phyloP scores from a whole-genome alignment of 1,139 yeast species.

The Blastobotrys ciferrii region DNA sequence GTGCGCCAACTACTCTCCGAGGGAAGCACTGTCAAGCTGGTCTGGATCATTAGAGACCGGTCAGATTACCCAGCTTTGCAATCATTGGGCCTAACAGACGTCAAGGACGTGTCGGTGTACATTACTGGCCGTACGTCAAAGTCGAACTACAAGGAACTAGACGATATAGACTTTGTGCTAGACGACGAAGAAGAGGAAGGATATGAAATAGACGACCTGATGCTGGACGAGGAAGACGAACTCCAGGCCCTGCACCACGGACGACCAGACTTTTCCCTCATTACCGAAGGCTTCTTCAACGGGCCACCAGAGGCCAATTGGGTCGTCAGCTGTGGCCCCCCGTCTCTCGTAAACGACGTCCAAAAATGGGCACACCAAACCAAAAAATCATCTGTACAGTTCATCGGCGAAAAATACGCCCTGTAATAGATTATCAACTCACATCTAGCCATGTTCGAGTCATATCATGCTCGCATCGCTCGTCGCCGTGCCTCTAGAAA shows the following conservation, averaged over 20 bases:
- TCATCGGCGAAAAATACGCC: slow-evolving; percentile 41
- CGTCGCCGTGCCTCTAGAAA: too few relatives aligned
- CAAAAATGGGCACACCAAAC: slow-evolving; percentile 39
- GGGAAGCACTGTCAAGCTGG: slow-evolving; percentile 29
- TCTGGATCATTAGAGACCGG: slow-evolving; percentile 54
- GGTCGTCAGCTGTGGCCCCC: slow-evolving; percentile 67
- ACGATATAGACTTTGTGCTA: slow-evolving; percentile 29
- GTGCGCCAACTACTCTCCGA: slow-evolving; percentile 24
- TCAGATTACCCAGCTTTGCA: slow-evolving; percentile 46
- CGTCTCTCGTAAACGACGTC: slow-evolving; percentile 46
- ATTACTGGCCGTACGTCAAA: slow-evolving; percentile 24
- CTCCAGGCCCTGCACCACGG: slow-evolving; percentile 16
- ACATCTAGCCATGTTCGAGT: too few relatives aligned
- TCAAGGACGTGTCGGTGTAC: slow-evolving; percentile 36
- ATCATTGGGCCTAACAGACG: slow-evolving; percentile 25
- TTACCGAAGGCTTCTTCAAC: slow-evolving; percentile 29
- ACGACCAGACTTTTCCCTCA: slow-evolving; percentile 21
- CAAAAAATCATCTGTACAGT: slow-evolving; percentile 36
- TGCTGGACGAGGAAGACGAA: slow-evolving; percentile 4
- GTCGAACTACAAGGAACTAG: slow-evolving; percentile 20
- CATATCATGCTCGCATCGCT: too few relatives aligned
- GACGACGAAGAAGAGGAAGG: slow-evolving; percentile 8
- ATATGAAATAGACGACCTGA: slow-evolving; percentile 4
- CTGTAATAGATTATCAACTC: slow-evolving; percentile 12
- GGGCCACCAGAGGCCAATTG: slow-evolving; percentile 35